Conservation (phyloP, 306 rosid species). For the Datisca glomerata region DNA sequence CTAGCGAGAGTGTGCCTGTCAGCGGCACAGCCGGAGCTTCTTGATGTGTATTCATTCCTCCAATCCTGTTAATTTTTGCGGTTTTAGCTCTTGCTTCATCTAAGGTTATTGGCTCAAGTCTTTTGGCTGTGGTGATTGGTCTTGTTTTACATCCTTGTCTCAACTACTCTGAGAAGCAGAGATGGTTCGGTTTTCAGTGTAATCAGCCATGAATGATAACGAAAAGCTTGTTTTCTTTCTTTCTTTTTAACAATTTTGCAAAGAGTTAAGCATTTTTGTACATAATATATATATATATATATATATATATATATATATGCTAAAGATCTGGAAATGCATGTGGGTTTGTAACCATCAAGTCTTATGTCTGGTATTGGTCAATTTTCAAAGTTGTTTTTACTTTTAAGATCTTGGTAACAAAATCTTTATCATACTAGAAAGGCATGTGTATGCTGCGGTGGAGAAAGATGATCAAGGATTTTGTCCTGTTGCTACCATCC, state of each 20-base stretch:
- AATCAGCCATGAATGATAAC: conserved; percentile 10
- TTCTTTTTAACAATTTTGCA: background rate
- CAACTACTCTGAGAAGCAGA: conserved; percentile 29
- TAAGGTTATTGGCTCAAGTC: conserved; percentile 35
- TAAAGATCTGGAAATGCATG: too few relatives aligned
- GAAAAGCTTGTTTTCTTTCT: background rate
- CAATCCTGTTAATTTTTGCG: conserved; percentile 36
- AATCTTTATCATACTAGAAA: conserved; percentile 13
- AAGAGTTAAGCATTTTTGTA: background rate
- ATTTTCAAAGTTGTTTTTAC: too few relatives aligned
- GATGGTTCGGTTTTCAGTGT: conserved; percentile 33
- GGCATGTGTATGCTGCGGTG: conserved; percentile 23
- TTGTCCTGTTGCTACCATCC: conserved; percentile 27
- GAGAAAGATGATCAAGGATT: conserved; percentile 13
- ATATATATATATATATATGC: too few relatives aligned
- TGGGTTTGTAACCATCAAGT: too few relatives aligned
- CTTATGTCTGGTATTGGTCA: too few relatives aligned
- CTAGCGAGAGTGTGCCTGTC: conserved; percentile 44
- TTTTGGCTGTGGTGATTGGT: conserved; percentile 32
- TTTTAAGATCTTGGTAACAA: conserved; percentile 3
- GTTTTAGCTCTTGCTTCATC: conserved; percentile 36
- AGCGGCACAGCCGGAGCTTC: conserved; percentile 37
- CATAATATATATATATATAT: too few relatives aligned
- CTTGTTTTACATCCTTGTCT: conserved; percentile 37
- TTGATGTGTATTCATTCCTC: conserved; percentile 46